Evolutionary conservation across 2,329 filamentous ascomycete genomes (phyloP), one percentile per base, ranked within the genome.

Genomic region (Coniochaeta sp.): DNA sequence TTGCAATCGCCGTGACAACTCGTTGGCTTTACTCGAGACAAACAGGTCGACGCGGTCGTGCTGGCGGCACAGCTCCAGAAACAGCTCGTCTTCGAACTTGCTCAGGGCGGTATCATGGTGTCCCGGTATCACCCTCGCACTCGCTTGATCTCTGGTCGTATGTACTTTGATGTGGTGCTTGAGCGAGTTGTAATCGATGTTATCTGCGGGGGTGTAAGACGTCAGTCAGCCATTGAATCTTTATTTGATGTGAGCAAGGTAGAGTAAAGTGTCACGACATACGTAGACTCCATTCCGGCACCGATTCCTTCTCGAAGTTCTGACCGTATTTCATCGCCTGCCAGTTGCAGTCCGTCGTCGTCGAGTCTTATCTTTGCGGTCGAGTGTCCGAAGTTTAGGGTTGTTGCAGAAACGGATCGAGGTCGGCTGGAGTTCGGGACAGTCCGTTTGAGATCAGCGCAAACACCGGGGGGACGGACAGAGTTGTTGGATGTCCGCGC

Each of bases 161-260:
- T 90, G 81, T 54, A 79, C 79, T 67, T 92, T 94, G 74, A 95
- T 92, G 62, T 89, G 78, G 66, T 88, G 79, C 69, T 95, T 95
- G 57, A 95, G 79, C 48, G 87, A 87, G 66, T 92, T 89, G 75
- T 95, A 95, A 67, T 94, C 89, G 68, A 95, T 83, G 68, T 95
- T 94, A 66, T 91, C 86, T 89, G 65, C 48, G 20, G 51, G 55
- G 28, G 55, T 51, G 12, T 49, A 26, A n/a, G 13, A 42, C 18
- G 28, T 46, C 35, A 51, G 49, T 27, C 26, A 51, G 48, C 28
- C 9, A 31, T 18, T 6, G 10, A 24, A 10, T 10, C 10, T 22
- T 48, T 10, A 31, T 12, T n/a, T n/a, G n/a, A n/a, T n/a, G n/a
- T n/a, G n/a, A n/a, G 18, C 22, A 38, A 38, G 40, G 14, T 46